These are phyloP conservation scores for Calonectria crousiana DNA, from an alignment of 2,329 filamentous ascomycete species.

Conservation along the genomic window DNA sequence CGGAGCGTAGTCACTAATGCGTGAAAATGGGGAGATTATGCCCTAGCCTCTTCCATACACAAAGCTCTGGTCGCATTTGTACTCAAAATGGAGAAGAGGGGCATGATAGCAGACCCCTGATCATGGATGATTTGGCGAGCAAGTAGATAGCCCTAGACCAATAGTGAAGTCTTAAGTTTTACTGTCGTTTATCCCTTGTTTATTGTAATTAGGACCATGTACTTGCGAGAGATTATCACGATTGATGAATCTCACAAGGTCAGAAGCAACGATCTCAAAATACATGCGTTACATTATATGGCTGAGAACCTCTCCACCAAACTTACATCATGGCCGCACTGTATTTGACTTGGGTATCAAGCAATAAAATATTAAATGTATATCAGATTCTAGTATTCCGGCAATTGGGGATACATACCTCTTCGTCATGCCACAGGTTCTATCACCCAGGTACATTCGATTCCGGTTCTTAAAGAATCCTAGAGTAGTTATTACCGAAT, in stretches of 20 bases:
- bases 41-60: background rate
- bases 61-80: background rate
- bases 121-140: background rate
- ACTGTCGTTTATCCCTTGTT: background rate
- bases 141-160: background rate
- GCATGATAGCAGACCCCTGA: background rate
- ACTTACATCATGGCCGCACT: background rate
- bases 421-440: background rate
- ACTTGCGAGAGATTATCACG: background rate
- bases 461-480: background rate
- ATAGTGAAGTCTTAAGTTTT: background rate
- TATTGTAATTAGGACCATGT: background rate
- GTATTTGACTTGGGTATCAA: background rate
- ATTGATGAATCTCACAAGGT: background rate
- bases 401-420: background rate
- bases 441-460: background rate
- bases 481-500: background rate
- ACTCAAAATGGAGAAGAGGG: background rate
- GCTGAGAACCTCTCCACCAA: background rate
- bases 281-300: background rate
- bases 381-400: background rate
- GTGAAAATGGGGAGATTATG: too few species aligned
- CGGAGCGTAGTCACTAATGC: background rate
- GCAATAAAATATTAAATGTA: background rate
- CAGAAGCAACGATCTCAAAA: background rate